A percentile compares a stretch with the other conserved stretches of the same genome.
Conservation (phyloP, 2,329 filamentous ascomycete species). For the Mycosphaerella arachidis region DNA sequence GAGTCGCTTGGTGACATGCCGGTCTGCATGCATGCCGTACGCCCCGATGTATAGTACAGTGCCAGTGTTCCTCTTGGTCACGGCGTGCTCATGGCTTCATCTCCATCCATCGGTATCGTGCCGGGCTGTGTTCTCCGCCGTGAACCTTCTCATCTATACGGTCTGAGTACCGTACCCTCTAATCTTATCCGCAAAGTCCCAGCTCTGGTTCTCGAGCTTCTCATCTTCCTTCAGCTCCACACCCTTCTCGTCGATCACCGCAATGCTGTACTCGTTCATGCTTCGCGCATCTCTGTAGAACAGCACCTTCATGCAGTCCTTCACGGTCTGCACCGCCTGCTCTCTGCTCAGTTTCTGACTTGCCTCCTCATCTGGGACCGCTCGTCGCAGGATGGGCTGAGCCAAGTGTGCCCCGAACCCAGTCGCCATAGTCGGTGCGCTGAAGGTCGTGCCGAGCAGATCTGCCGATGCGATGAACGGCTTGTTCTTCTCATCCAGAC, state of each 20-base stretch:
- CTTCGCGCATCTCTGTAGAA: slow-evolving; percentile 96
- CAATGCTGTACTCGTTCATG: slow-evolving; percentile 85
- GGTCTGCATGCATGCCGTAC: neutral
- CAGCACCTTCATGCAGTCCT: slow-evolving; percentile 96
- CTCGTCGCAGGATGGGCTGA: slow-evolving; percentile 79
- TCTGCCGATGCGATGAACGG: slow-evolving; percentile 92
- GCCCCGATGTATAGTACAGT: neutral
- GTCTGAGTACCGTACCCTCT: slow-evolving; percentile 87
- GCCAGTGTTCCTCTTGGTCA: neutral
- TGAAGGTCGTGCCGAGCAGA: slow-evolving; percentile 88
- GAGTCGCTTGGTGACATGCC: neutral
- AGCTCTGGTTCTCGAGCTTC: slow-evolving; percentile 91
- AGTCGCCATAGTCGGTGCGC: slow-evolving; percentile 80
- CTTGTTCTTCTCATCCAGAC: slow-evolving; percentile 70
- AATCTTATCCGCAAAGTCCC: slow-evolving; percentile 95
- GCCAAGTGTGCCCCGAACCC: slow-evolving; percentile 92
- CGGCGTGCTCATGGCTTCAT: neutral
- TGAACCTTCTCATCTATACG: slow-evolving; percentile 10
- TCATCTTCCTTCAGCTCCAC: slow-evolving; percentile 79
- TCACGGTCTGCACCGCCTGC: slow-evolving; percentile 72
- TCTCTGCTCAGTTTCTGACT: slow-evolving; percentile 69
- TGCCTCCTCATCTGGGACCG: slow-evolving; percentile 78
- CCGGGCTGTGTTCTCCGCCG: neutral
- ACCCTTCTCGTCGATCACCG: slow-evolving; percentile 75
- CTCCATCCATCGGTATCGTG: neutral